These are phyloP conservation scores for Coemansia pectinata DNA, from an alignment of 192 early-diverging fungal species.

Conservation along the genomic window DNA sequence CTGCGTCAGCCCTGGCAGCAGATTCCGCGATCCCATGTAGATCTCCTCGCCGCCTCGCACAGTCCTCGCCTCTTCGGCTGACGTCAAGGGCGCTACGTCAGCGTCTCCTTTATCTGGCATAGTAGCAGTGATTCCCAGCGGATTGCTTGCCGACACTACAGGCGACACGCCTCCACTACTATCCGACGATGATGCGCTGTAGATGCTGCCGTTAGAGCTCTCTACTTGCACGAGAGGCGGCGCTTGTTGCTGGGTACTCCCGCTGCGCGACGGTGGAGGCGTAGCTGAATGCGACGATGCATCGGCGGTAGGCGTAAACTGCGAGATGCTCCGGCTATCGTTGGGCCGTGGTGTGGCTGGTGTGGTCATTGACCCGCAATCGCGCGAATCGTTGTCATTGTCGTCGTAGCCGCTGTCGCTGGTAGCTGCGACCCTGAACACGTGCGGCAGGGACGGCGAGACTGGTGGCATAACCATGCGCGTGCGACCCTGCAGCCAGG, in stretches of 20 bases:
- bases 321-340: not conserved
- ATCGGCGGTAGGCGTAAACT: not conserved
- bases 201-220: not conserved
- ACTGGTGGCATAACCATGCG: conserved; percentile 2
- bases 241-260: not conserved
- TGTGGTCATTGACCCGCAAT: not conserved
- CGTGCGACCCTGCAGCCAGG: conserved; percentile 62
- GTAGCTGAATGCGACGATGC: not conserved
- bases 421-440: not conserved
- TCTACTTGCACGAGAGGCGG: not conserved
- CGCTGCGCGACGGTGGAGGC: not conserved
- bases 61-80: not conserved
- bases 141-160: not conserved
- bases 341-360: not conserved
- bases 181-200: not conserved
- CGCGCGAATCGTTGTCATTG: not conserved
- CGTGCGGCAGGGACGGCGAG: conserved; percentile 10
- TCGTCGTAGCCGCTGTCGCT: conserved; percentile 1
- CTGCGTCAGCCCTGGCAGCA: conserved; percentile 5
- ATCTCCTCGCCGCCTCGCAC: conserved; percentile 6
- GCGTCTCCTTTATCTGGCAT: not conserved
- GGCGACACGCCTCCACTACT: not conserved
- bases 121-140: not conserved
- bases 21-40: conserved; percentile 1
- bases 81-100: not conserved